Percentiles rank a stretch among this genome's conserved stretches.
Conservation (phyloP, 2,329 filamentous ascomycete genomes). For the Fusarium nodosum region DNA sequence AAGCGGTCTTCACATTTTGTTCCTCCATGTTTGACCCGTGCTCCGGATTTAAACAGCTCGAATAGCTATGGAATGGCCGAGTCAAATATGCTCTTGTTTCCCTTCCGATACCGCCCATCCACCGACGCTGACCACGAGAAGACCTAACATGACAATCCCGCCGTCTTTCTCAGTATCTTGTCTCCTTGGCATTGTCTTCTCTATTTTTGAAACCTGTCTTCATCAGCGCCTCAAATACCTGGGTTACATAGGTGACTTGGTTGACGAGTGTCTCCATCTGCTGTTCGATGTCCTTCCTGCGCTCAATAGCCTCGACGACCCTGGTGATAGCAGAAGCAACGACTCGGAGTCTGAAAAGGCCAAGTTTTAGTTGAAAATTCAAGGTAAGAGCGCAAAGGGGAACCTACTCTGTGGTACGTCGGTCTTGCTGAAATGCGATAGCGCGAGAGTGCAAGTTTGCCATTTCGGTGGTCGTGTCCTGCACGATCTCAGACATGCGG, state of each 20-base stretch:
- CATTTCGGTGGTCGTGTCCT: constrained; percentile 46
- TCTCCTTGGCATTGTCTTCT: constrained; percentile 42
- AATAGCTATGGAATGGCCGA: background rate
- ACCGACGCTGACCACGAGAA: background rate
- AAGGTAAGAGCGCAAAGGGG: no score
- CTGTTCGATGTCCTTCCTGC: constrained; percentile 48
- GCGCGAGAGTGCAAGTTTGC: constrained; percentile 45
- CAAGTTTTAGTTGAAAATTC: background rate
- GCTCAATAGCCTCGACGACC: constrained; percentile 45
- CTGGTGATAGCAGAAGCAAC: constrained; percentile 34
- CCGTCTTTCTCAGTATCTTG: background rate
- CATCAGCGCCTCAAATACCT: constrained; percentile 51
- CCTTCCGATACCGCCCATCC: background rate
- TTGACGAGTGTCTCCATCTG: constrained; percentile 48
- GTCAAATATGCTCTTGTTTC: background rate
- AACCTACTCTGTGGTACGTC: constrained; percentile 44
- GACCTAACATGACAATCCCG: background rate
- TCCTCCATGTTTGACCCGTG: rapidly evolving
- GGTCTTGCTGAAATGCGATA: constrained; percentile 42
- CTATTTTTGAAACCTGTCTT: constrained; percentile 49
- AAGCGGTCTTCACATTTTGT: background rate
- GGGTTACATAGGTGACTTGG: constrained; percentile 36
- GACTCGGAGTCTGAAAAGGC: constrained; percentile 30
- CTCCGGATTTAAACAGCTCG: background rate
- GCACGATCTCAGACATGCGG: constrained; percentile 44